Evolutionary conservation across 805 yeast genomes (phyloP).

Genomic region (Brettanomyces nanus): DNA sequence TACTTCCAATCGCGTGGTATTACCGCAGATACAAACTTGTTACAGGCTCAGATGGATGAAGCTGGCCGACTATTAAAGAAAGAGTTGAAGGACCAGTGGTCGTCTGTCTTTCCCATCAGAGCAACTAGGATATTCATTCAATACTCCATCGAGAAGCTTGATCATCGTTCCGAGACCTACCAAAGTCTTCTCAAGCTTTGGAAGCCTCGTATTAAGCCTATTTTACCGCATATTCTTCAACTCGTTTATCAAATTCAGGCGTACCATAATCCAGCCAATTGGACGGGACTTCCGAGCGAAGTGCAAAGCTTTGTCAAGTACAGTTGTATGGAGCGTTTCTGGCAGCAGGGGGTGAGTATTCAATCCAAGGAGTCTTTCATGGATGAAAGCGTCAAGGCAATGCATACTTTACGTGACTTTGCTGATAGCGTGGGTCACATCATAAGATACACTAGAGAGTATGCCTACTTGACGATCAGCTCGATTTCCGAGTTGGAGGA

Average conservation of each 20-base stretch:
- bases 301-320: constrained; percentile 89
- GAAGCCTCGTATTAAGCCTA: constrained; percentile 90
- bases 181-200: constrained; percentile 64
- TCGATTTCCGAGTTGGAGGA: constrained; percentile 86
- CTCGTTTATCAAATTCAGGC: constrained; percentile 86
- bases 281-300: constrained; percentile 80
- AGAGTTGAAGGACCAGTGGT: constrained; percentile 84
- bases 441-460: constrained; percentile 90
- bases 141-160: constrained; percentile 87
- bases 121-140: constrained; percentile 93
- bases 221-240: constrained; percentile 84
- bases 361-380: constrained; percentile 91
- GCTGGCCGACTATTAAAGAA: constrained; percentile 70
- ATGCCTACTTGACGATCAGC: constrained; percentile 83
- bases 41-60: constrained; percentile 83
- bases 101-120: constrained; percentile 87
- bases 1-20: constrained; percentile 82
- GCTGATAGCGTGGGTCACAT: constrained; percentile 97
- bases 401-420: constrained; percentile 88
- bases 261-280: constrained; percentile 87
- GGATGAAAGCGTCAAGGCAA: constrained; percentile 89
- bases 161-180: constrained; percentile 70
- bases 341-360: constrained; percentile 97
- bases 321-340: constrained; percentile 86
- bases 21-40: constrained; percentile 62